Evolutionary conservation across 2,329 filamentous ascomycete genomes (phyloP).

Genomic region (Akanthomyces dipterigenus): DNA sequence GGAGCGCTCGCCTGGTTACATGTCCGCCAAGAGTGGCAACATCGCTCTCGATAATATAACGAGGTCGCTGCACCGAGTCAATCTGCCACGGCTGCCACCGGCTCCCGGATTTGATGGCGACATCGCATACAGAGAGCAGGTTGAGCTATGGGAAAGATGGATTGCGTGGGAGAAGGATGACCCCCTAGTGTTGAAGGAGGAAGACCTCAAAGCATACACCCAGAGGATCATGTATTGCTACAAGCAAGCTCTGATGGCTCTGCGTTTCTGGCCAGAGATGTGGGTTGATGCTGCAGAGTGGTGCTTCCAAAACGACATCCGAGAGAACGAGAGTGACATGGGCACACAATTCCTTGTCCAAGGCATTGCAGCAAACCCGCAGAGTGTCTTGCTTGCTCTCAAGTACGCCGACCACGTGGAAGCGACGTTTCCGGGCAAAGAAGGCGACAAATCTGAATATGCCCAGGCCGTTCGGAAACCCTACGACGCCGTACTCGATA

Average conservation of each 20-base stretch:
- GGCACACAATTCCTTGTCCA: slow-evolving; percentile 74
- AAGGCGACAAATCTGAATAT: slow-evolving; percentile 70
- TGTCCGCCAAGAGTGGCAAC: slow-evolving; percentile 89
- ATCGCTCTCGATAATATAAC: slow-evolving; percentile 88
- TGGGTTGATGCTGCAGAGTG: slow-evolving; percentile 95
- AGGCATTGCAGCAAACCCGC: slow-evolving; percentile 83
- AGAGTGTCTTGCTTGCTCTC: slow-evolving; percentile 84
- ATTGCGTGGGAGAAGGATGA: slow-evolving; percentile 93
- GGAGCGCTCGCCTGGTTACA: slow-evolving; percentile 86
- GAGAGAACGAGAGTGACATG: slow-evolving; percentile 49
- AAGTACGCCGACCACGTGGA: slow-evolving; percentile 87
- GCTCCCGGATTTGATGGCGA: slow-evolving; percentile 81
- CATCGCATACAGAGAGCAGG: slow-evolving; percentile 74
- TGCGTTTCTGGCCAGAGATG: slow-evolving; percentile 91
- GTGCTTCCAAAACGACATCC: slow-evolving; percentile 72
- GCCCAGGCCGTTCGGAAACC: slow-evolving; percentile 74
- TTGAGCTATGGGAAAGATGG: slow-evolving; percentile 89
- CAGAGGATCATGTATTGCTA: slow-evolving; percentile 83
- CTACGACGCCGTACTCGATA: slow-evolving; percentile 75
- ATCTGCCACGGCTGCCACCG: slow-evolving; percentile 74
- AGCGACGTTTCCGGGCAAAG: slow-evolving; percentile 66
- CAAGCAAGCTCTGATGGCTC: slow-evolving; percentile 85
- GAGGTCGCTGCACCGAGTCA: slow-evolving; percentile 66
- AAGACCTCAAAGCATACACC: slow-evolving; percentile 69
- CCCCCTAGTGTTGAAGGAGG: slow-evolving; percentile 74